Evolutionary conservation across 768 basidiomycete species (phyloP).

Genomic region (Guyanaporus albipodus): DNA sequence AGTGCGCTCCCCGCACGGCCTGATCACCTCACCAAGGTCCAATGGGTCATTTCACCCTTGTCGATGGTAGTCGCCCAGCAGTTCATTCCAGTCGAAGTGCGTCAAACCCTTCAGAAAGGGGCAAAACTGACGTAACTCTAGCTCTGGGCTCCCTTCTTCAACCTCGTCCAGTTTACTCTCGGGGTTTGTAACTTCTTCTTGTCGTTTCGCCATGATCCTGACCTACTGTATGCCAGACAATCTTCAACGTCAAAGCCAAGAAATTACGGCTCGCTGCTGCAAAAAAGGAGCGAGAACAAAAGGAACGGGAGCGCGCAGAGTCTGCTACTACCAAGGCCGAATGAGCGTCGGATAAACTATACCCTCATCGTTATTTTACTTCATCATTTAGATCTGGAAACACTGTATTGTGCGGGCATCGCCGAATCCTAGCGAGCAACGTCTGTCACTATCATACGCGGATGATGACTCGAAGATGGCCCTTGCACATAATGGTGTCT

Average conservation of each 20-base stretch:
- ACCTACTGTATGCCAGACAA: too few relatives aligned
- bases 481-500: conserved; percentile 41
- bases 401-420: conserved; percentile 6
- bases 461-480: conserved; percentile 24
- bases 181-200: conserved; percentile 49
- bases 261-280: conserved; percentile 50
- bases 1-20: not conserved
- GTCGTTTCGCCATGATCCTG: not conserved
- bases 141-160: conserved; percentile 91
- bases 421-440: conserved; percentile 9
- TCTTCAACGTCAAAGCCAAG: conserved; percentile 73
- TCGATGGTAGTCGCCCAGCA: conserved; percentile 74
- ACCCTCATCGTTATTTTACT: conserved; percentile 10
- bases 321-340: conserved; percentile 16
- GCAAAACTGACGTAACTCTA: conserved; percentile 26
- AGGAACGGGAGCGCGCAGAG: conserved; percentile 31
- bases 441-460: conserved; percentile 35
- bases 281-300: conserved; percentile 44
- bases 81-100: conserved; percentile 72
- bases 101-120: conserved; percentile 13
- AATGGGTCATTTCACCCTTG: conserved; percentile 76
- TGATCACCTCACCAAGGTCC: conserved; percentile 46
- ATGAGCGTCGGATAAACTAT: conserved; percentile 13
- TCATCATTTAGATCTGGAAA: not conserved
- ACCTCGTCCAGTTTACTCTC: conserved; percentile 65